phyloP scores from a whole-genome alignment of 768 basidiomycete species.

The Mycena filopes region DNA sequence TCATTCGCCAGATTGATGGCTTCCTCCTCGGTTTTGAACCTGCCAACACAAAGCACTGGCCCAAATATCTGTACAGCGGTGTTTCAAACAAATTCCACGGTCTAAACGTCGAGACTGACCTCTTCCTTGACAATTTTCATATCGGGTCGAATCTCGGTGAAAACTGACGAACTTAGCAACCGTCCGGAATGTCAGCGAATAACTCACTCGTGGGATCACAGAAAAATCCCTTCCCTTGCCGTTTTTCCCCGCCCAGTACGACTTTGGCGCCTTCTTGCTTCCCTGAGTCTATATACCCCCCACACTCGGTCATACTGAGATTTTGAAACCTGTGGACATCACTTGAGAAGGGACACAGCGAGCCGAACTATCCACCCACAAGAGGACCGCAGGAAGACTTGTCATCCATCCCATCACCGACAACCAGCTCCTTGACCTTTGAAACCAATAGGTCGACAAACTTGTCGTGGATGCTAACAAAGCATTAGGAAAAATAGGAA shows the following conservation, averaged over 20 bases:
- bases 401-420: slow-evolving; percentile 87
- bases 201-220: slow-evolving; percentile 88
- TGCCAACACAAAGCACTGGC: slow-evolving; percentile 86
- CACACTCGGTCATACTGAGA: slow-evolving; percentile 87
- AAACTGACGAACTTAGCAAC: slow-evolving; percentile 60
- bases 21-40: slow-evolving; percentile 89
- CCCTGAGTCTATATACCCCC: slow-evolving; percentile 88
- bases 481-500: neutral
- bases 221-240: slow-evolving; percentile 82
- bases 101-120: slow-evolving; percentile 46
- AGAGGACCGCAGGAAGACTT: slow-evolving; percentile 83
- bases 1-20: slow-evolving; percentile 84
- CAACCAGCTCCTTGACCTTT: slow-evolving; percentile 74
- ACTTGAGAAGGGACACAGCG: slow-evolving; percentile 6
- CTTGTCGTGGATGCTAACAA: slow-evolving; percentile 76
- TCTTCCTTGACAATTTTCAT: slow-evolving; percentile 93
- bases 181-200: neutral
- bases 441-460: slow-evolving; percentile 74
- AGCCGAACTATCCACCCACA: slow-evolving; percentile 55
- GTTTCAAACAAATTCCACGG: slow-evolving; percentile 22
- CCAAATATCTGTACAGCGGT: slow-evolving; percentile 85
- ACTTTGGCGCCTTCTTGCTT: slow-evolving; percentile 85
- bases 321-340: slow-evolving; percentile 72
- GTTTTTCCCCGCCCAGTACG: slow-evolving; percentile 83
- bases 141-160: slow-evolving; percentile 78